Percentiles rank a stretch among this genome's conserved stretches.
Evolutionary conservation across 169 alveolate genomes (phyloP).

Genomic region (Ichthyophthirius multifiliis): DNA sequence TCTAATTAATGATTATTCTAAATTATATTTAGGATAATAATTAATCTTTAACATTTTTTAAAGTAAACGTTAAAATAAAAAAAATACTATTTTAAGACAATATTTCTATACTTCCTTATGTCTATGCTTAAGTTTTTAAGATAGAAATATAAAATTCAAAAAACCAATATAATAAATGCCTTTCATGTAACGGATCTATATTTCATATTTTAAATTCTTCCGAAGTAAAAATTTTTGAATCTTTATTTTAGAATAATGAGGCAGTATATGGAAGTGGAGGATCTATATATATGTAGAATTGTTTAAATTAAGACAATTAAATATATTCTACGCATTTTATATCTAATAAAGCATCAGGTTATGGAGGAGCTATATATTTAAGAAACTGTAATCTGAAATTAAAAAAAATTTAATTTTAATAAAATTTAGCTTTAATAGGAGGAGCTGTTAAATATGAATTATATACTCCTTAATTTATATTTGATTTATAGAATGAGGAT

Average conservation of each 20-base stretch:
- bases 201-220: neutral
- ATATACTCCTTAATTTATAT: neutral
- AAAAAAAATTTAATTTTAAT: too few species aligned
- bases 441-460: neutral
- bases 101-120: too few species aligned
- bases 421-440: neutral
- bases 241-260: too few species aligned
- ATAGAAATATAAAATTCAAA: too few species aligned
- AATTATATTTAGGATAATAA: too few species aligned
- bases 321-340: neutral
- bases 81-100: too few species aligned
- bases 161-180: too few species aligned
- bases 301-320: neutral
- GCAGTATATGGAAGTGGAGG: neutral
- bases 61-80: too few species aligned
- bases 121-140: too few species aligned
- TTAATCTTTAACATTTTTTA: too few species aligned
- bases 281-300: neutral
- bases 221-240: too few species aligned
- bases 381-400: neutral
- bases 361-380: neutral
- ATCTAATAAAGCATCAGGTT: neutral
- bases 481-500: neutral
- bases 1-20: too few species aligned
- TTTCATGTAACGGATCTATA: neutral